A percentile compares a stretch with the other conserved stretches of the same genome.
Conservation (phyloP, 2,329 filamentous ascomycete species). For the Cercospora zeae-maydis region DNA sequence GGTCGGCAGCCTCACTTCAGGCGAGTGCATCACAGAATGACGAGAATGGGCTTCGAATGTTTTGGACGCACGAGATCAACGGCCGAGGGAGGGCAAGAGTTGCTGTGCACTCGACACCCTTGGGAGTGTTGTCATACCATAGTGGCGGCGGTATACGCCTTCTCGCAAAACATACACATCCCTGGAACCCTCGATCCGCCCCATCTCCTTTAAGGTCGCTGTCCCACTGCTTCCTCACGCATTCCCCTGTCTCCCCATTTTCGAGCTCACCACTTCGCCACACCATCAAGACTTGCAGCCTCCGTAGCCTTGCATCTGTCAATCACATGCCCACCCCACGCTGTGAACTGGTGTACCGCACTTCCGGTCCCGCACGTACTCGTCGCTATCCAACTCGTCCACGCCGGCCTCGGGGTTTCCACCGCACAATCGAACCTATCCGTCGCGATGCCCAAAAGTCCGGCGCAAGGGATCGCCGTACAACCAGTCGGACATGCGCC, state of each 20-base stretch:
- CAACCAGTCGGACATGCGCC: slow-evolving; percentile 17
- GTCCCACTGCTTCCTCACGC: background rate
- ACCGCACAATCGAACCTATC: slow-evolving; percentile 13
- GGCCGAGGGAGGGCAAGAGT: too few species aligned
- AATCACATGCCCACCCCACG: slow-evolving; percentile 5
- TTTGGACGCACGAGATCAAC: too few species aligned
- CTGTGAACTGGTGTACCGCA: slow-evolving; percentile 10
- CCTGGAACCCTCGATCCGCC: background rate
- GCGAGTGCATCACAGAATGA: too few species aligned
- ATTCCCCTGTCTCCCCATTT: background rate
- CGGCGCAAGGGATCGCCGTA: slow-evolving; percentile 7
- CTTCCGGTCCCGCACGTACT: slow-evolving; percentile 13
- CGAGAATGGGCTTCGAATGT: too few species aligned
- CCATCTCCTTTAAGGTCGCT: background rate
- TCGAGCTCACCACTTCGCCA: background rate
- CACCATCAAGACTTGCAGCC: background rate
- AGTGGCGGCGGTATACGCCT: background rate
- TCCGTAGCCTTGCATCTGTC: slow-evolving; percentile 6
- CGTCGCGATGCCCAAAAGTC: slow-evolving; percentile 16
- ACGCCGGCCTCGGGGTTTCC: background rate
- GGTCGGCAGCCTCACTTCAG: too few species aligned
- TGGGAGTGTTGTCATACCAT: background rate
- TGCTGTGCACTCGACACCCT: background rate
- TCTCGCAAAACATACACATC: background rate
- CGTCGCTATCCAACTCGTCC: slow-evolving; percentile 16